Conservation (phyloP, 164 flowering plant species). For the Stephania japonica region DNA sequence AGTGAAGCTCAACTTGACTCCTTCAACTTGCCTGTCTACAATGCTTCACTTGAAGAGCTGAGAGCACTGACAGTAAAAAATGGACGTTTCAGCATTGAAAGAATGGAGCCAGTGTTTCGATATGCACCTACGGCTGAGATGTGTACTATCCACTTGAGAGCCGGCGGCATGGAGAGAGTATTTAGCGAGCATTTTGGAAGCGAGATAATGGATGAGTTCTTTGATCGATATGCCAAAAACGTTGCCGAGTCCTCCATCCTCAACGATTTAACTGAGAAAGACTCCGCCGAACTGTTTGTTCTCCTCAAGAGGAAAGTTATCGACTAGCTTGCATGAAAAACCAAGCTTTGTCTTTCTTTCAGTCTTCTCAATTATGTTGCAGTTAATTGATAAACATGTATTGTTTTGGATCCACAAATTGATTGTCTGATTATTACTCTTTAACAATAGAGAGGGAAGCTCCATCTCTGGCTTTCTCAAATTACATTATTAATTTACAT, state of each 20-base stretch:
- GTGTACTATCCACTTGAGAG: not conserved
- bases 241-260: not conserved
- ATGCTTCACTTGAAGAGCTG: slow-evolving; percentile 10
- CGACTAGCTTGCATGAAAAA: not conserved
- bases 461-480: not conserved
- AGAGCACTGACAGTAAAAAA: slow-evolving; percentile 4
- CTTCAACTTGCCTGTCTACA: slow-evolving; percentile 22
- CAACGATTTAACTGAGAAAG: not conserved
- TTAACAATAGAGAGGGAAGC: not conserved
- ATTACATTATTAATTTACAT: too few relatives aligned
- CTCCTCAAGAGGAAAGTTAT: slow-evolving; percentile 14
- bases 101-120: not conserved
- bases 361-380: not conserved
- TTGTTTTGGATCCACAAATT: not conserved
- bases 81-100: slow-evolving; percentile 16
- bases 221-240: slow-evolving; percentile 9
- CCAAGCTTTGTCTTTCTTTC: not conserved
- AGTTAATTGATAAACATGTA: not conserved
- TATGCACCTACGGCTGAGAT: not conserved
- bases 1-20: slow-evolving; percentile 18
- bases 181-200: slow-evolving; percentile 37
- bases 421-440: not conserved
- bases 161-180: slow-evolving; percentile 13
- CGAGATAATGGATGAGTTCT: slow-evolving; percentile 33
- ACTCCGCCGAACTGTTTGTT: not conserved